Base-by-base conservation (phyloP, 495 filamentous ascomycete genomes). In the Sphaerosporella brunnea region DNA sequence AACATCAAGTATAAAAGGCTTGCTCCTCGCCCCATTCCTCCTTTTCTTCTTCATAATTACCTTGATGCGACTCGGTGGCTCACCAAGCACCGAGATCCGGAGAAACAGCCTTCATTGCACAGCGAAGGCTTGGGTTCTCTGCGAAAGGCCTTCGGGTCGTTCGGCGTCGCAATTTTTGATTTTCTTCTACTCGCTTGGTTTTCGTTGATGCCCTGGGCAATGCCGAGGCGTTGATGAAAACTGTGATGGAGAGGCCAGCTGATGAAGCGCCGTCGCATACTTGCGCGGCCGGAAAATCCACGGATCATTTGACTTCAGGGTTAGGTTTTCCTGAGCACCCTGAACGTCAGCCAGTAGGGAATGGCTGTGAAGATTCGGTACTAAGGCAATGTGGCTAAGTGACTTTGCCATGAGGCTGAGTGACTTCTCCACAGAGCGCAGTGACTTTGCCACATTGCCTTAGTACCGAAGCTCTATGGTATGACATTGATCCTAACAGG, bases 101-200 rank as follows among this genome's bases (percentile, higher is more conserved):
- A 32, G 28, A 32, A 13, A 32, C 28, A 32, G 7, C 28, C 28
- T 32, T 40, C 37, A 40, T 40, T 40, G 37, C 37, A 40, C 37
- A 18, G 37, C 37, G 37, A 40, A 18, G 20, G 37, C 20, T 18
- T 11, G 18, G 15, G n/a, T 9, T 40, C 20, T 21, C 15, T 21
- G 37, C 15, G 15, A 32, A 32, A 32, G 5, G 28, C 13, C 28
- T 32, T 32, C 28, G 28, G 28, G 13, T 32, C 7, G 5, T 40
- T 40, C 37, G 37, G 37, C 37, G 37, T 40, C 37, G 37, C 20
- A 40, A 40, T 40, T 40, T 40, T 40, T 40, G 37, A 40, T 40
- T 15, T 40, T 1, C 20, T 40, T 18, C 20, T 21, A n/a, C 2
- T 2, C 20, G 5, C 13, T 32, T 5, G 28, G 28, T 32, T 32